These are phyloP conservation scores for Coemansia sp. DNA, from an alignment of 192 early-diverging fungal species.

Conservation along the genomic window DNA sequence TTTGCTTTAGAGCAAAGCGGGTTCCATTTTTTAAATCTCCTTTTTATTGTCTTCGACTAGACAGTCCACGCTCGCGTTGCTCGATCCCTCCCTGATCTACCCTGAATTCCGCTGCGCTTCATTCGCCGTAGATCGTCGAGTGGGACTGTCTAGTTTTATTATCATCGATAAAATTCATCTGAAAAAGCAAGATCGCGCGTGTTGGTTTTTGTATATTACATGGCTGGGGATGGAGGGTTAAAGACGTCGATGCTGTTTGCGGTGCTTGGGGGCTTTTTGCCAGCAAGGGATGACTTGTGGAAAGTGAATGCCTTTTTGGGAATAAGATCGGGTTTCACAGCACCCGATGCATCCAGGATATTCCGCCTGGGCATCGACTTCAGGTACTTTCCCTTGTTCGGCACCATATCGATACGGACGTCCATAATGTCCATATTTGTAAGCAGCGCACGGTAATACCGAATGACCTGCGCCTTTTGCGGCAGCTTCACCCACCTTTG, in stretches of 20 bases:
- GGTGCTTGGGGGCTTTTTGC: conserved; percentile 8
- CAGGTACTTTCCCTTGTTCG: conserved; percentile 18
- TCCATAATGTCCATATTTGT: conserved; percentile 20
- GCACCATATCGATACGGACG: conserved; percentile 10
- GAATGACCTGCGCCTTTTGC: conserved; percentile 11
- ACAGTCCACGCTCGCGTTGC: too few relatives aligned
- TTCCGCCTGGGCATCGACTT: conserved; percentile 13
- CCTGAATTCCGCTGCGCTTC: too few relatives aligned
- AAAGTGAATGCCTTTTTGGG: conserved; percentile 26
- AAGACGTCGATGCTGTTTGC: conserved; percentile 34
- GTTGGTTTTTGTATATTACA: too few relatives aligned
- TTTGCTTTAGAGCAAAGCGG: not conserved
- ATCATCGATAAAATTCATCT: too few relatives aligned
- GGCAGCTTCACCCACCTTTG: conserved; percentile 42
- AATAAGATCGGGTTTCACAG: conserved; percentile 14
- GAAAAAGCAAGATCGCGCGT: too few relatives aligned
- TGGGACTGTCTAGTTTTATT: too few relatives aligned
- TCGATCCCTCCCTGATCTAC: too few relatives aligned
- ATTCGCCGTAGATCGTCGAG: too few relatives aligned
- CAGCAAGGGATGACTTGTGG: conserved; percentile 22
- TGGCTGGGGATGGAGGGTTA: not conserved
- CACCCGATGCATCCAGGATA: conserved; percentile 9
- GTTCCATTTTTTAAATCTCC: too few relatives aligned
- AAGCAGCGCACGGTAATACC: conserved; percentile 39
- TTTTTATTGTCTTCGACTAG: too few relatives aligned